Conservation (phyloP, 2,329 filamentous ascomycete species). For the Anisogramma anomala region DNA sequence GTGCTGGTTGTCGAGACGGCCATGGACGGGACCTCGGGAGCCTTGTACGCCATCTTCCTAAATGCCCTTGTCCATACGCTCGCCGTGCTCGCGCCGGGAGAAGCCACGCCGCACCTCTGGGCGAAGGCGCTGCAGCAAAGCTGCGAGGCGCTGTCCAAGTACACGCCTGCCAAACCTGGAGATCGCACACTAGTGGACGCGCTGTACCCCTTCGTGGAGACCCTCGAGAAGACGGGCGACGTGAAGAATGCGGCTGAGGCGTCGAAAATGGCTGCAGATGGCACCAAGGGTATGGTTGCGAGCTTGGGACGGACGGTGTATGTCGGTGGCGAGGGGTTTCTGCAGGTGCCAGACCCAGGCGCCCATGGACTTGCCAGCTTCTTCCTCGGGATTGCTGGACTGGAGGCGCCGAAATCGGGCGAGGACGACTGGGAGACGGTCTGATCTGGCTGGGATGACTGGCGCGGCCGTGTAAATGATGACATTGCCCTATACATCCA, state of each 20-base stretch:
- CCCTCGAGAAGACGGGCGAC: constrained; percentile 52
- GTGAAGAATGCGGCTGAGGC: constrained; percentile 64
- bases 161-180: constrained; percentile 80
- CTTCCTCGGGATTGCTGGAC: constrained; percentile 60
- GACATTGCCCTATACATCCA: neutral
- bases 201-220: constrained; percentile 73
- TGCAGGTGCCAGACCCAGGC: constrained; percentile 59
- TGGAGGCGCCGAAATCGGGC: constrained; percentile 30
- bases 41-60: constrained; percentile 69
- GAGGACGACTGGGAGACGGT: constrained; percentile 27
- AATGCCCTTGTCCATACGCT: constrained; percentile 66
- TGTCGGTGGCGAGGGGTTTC: constrained; percentile 63
- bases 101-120: constrained; percentile 34
- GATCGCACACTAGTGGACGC: constrained; percentile 89
- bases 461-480: neutral
- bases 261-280: constrained; percentile 62
- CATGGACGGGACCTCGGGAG: constrained; percentile 53
- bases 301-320: constrained; percentile 77
- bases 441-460: neutral
- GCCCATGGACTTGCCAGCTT: constrained; percentile 65
- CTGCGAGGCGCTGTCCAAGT: constrained; percentile 59
- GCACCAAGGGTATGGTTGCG: constrained; percentile 85
- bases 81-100: constrained; percentile 29
- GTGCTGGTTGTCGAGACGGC: constrained; percentile 42
- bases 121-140: constrained; percentile 59